Evolutionary conservation across 129 eudicot species (phyloP).

Genomic region (Lactuca saligna): DNA sequence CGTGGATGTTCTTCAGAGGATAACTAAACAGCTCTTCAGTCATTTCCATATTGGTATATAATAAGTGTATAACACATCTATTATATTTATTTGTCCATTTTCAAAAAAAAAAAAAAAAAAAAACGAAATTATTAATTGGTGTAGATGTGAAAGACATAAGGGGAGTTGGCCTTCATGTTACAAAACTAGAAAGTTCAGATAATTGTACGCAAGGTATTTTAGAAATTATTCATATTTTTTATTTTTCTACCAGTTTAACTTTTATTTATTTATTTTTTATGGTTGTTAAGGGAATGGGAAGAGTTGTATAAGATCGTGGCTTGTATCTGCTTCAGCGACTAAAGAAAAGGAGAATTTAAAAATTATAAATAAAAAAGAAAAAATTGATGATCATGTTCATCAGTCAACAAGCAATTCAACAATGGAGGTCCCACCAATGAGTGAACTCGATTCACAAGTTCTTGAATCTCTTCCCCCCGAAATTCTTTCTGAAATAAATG

Average conservation of each 20-base stretch:
- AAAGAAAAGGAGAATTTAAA: constrained; percentile 18
- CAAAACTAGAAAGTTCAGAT: constrained; percentile 75
- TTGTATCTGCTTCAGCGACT: constrained; percentile 48
- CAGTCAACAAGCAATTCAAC: constrained; percentile 30
- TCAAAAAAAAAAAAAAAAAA: no score
- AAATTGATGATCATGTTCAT: constrained; percentile 24
- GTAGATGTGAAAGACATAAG: constrained; percentile 83
- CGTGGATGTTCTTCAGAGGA: constrained; percentile 65
- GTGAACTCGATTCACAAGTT: constrained; percentile 74
- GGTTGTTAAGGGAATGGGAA: constrained; percentile 52
- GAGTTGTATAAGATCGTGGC: constrained; percentile 81
- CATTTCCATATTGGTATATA: constrained; percentile 71
- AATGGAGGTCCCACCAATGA: constrained; percentile 50
- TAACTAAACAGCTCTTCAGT: constrained; percentile 69
- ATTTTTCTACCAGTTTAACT: constrained; percentile 14
- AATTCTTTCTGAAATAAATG: constrained; percentile 68
- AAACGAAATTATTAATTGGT: not conserved
- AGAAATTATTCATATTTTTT: not conserved
- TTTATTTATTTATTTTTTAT: constrained; percentile 9
- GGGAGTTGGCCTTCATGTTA: constrained; percentile 91
- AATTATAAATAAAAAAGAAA: constrained; percentile 34
- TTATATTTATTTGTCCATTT: no score
- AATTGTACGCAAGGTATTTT: constrained; percentile 53
- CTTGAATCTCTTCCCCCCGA: constrained; percentile 83
- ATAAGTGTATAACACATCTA: not conserved